These are phyloP conservation scores for Quercus cerris DNA, from an alignment of 306 rosid species.

Conservation along the genomic window DNA sequence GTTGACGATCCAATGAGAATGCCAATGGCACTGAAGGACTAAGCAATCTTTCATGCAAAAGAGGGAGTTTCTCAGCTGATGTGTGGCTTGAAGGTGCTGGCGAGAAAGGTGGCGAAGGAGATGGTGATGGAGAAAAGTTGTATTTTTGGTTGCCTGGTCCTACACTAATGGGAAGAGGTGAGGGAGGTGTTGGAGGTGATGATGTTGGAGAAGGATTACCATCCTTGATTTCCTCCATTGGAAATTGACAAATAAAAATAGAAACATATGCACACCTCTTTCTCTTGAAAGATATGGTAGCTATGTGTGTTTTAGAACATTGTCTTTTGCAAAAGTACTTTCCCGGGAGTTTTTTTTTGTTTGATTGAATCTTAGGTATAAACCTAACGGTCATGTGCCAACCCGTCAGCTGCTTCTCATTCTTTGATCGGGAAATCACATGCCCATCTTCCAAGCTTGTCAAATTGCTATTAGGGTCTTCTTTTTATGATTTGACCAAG, in stretches of 20 bases:
- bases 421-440: not conserved
- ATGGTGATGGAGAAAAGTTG: slow-evolving; percentile 57
- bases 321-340: not conserved
- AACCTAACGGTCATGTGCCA: slow-evolving; percentile 55
- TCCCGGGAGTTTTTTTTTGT: slow-evolving; percentile 18
- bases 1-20: slow-evolving; percentile 50
- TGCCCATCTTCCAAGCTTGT: not conserved
- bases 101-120: slow-evolving; percentile 68
- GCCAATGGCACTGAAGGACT: slow-evolving; percentile 23
- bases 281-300: not conserved
- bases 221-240: slow-evolving; percentile 28
- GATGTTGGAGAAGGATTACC: slow-evolving; percentile 47
- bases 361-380: slow-evolving; percentile 28
- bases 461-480: not conserved
- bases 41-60: slow-evolving; percentile 23
- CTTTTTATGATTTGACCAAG: too few relatives aligned
- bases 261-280: not conserved
- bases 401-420: slow-evolving; percentile 21
- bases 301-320: slow-evolving; percentile 9
- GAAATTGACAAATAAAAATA: not conserved
- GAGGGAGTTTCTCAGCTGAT: slow-evolving; percentile 55
- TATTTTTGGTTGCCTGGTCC: slow-evolving; percentile 61
- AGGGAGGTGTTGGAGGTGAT: slow-evolving; percentile 86
- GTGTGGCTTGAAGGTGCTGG: slow-evolving; percentile 32
- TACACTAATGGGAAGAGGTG: slow-evolving; percentile 73